Base-by-base conservation (phyloP, 768 basidiomycete genomes). In the Boletus rubropictus region DNA sequence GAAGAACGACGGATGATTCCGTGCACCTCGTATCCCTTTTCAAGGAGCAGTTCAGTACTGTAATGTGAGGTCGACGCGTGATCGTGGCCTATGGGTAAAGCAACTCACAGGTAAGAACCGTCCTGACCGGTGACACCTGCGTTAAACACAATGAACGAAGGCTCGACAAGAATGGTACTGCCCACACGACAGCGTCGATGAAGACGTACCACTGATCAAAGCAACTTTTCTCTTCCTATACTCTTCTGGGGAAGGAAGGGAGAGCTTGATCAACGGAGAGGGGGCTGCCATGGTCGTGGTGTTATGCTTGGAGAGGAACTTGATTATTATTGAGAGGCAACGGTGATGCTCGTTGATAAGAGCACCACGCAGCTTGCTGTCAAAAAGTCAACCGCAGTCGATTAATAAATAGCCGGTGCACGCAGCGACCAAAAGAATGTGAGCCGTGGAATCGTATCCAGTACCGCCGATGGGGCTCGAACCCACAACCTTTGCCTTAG, bases 1-100 rank as follows among this genome's bases (percentile, higher is more conserved):
- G 95, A 97, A 27, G 93, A 96, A 48, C 94, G 88, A 57, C 94
- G 87, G 59, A 98, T 96, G 71, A 96, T 93, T 34, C 89, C 92
- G 58, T 95, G 92, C 4, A 95, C 92, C 52, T 90, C 78, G 63
- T 95, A 95, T 17, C 92, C 92, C 65, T 94, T 93, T 43, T 75
- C 75, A 44, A 95, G 70, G 51, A 95, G 73, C 21, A 94, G 71
- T 65, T 94, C 91, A 20, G 89, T 86, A 42, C 90, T 91, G 52
- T 42, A 48, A 6, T 8, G 51, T 29, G 24, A 32, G 36, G 35
- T 54, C 39, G 55, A 31, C 32, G 27, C 11, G 31, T 32, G 48
- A 20, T 47, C 25, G 25, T 21, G 56, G 17, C 8, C 2, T 28
- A 11, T 0, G 36, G 14, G 9, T 7, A 2, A 25, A n/a, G 27